These are phyloP conservation scores for Trichoderma koningiopsis DNA, from an alignment of 2,329 filamentous ascomycete genomes.

Conservation along the genomic window DNA sequence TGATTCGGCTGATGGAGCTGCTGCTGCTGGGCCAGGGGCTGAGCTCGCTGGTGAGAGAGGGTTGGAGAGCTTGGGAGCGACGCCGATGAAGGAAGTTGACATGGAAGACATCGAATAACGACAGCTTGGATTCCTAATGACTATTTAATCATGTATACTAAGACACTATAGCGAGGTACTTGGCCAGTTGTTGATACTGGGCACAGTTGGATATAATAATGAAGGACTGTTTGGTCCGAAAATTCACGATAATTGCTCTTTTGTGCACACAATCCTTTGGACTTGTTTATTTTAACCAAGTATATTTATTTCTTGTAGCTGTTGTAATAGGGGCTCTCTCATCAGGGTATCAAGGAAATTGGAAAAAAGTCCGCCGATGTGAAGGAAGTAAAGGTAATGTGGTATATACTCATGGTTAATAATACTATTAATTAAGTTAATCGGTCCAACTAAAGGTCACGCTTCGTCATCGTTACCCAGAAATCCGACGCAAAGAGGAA, in stretches of 20 bases:
- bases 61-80: conserved; percentile 41
- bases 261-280: neutral
- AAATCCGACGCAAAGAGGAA: conserved; percentile 42
- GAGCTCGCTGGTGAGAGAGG: conserved; percentile 40
- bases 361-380: neutral
- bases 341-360: neutral
- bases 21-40: conserved; percentile 24
- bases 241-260: neutral
- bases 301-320: neutral
- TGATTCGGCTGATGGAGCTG: conserved; percentile 28
- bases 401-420: neutral
- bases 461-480: conserved; percentile 38
- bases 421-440: neutral
- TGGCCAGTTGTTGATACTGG: neutral
- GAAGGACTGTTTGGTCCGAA: neutral
- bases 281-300: too few species aligned
- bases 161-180: neutral
- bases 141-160: conserved; percentile 6
- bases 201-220: neutral
- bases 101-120: conserved; percentile 28
- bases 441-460: neutral
- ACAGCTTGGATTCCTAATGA: neutral
- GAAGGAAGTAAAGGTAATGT: neutral
- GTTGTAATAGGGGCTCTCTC: neutral
- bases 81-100: conserved; percentile 29